Evolutionary conservation across 2,329 filamentous ascomycete species (phyloP), one percentile per base, ranked within the genome.

Genomic region (Leptographium flavum): DNA sequence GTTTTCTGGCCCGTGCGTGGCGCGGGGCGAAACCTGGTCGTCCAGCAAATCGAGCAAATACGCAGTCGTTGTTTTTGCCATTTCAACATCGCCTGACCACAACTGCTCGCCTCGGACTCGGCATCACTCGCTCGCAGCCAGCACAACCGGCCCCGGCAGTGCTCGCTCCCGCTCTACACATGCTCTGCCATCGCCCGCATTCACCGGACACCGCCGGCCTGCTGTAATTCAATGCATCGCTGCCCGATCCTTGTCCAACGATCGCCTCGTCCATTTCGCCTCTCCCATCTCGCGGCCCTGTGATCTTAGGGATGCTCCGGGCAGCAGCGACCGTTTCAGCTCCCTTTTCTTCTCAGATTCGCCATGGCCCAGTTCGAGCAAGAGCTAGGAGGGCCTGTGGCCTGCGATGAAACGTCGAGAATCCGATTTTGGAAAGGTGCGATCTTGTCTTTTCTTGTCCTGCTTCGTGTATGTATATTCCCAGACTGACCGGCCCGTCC

Each of bases 341-440:
- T 13, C 36, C 15, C 27, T 39, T 30, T 35, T 11, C 31, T n/a
- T 23, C 14, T 6, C 31, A 15, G 14, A 36, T 25, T 8, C 13
- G 37, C 23, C 27, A 46, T 42, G 39, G 27, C 17, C 9, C 23
- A 30, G 23, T 42, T 32, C 42, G 39, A 46, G 15, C 31, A 39
- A 14, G 38, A 33, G 28, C 25, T 33, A 2, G 23, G 14, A 6
- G 33, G 15, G 33, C 6, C 11, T 14, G 30, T 17, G 8, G 17
- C 8, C 13, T 33, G 17, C 19, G 19, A 31, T 13, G 17, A 33
- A 13, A 13, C 31, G 28, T n/a, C 23, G 38, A 31, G 27, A 25
- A n/a, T 36, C 11, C 39, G 42, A 27, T 46, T 46, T 22, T 46
- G 45, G 45, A 8, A 46, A 27, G 45, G 45, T 46, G 39, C 38